Evolutionary conservation across 208 protist species (phyloP), one percentile per base, ranked within the genome.

Genomic region (Acanthamoeba healyi): DNA sequence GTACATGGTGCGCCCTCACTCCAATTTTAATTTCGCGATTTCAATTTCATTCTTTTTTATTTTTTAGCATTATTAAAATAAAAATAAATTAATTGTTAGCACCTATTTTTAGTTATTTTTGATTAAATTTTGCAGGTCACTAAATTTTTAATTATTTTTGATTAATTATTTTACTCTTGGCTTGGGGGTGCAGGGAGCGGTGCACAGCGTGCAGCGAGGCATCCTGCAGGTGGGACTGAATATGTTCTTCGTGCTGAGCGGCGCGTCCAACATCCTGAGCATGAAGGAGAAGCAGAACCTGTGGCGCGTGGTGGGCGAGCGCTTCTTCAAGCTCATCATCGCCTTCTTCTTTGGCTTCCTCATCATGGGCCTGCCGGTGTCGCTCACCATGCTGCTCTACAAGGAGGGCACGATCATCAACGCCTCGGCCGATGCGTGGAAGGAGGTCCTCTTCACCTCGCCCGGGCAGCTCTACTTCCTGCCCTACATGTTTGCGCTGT

Each of bases 271-370:
- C 74, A 84, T 84, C 44, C 29, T 84, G 74, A 84, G 74, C 74
- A 84, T 84, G 74, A 84, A 84, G 44, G 74, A 84, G 44, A 84
- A 84, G 74, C 74, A 84, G 74, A 84, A 56, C 74, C 74, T 84
- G 42, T 84, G 74, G 74, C 74, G 74, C 10, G 74, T 84, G 74
- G 38, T 84, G 74, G 74, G 42, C 44, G 74, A 84, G 46, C 74
- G 74, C 24, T 84, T 84, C 74, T 84, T 84, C 74, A 84, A 84
- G 42, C 74, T 84, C 74, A 84, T 84, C 74, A n/a, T 84, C 26
- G 74, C 74, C 42, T 84, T 84, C 74, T 84, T 84, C 44, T 84
- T 84, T 44, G 74, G 74, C 22, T 84, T 58, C 44, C 74, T 84
- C 44, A 84, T 84, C 46, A 84, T 84, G 74, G 74, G 42, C 42